phyloP scores from a whole-genome alignment of 345 rosid genomes.

The Linum usitatissimum region DNA sequence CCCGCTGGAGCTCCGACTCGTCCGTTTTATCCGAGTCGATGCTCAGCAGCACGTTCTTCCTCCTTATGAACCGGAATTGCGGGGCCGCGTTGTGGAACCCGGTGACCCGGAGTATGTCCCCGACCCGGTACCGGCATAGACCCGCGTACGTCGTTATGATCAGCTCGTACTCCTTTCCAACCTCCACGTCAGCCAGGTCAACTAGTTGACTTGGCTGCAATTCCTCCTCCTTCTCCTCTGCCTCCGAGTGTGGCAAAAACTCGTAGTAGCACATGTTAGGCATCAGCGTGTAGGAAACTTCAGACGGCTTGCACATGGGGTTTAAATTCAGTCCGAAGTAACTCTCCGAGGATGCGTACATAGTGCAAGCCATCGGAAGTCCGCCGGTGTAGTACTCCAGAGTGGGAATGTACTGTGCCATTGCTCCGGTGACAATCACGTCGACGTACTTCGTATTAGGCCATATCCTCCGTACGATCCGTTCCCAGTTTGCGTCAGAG shows the following conservation, averaged over 20 bases:
- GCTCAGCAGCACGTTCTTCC: conserved; percentile 80
- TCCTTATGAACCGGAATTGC: conserved; percentile 70
- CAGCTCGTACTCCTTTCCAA: conserved; percentile 83
- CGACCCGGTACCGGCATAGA: conserved; percentile 73
- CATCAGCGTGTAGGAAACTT: conserved; percentile 85
- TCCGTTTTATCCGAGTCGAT: conserved; percentile 91
- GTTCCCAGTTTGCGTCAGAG: conserved; percentile 50
- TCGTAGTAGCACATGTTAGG: conserved; percentile 97
- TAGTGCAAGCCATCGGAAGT: conserved; percentile 77
- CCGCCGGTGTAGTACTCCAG: conserved; percentile 83
- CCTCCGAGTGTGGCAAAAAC: conserved; percentile 54
- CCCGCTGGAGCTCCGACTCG: conserved; percentile 76
- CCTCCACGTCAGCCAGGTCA: conserved; percentile 65
- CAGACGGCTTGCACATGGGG: conserved; percentile 74
- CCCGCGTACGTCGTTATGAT: conserved; percentile 88
- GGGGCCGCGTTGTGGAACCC: conserved; percentile 93
- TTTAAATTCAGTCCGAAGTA: conserved; percentile 83
- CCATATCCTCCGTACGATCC: conserved; percentile 70
- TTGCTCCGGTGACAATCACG: conserved; percentile 90
- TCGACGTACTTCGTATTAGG: conserved; percentile 83
- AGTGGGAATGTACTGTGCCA: conserved; percentile 95
- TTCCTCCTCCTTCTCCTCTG: not conserved
- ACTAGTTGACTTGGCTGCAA: conserved; percentile 29
- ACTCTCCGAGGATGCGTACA: conserved; percentile 96
- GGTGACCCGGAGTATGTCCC: conserved; percentile 82